Percentiles rank a stretch among this genome's conserved stretches.
phyloP scores from a whole-genome alignment of 129 eudicot genomes.

The Solidago caesia region DNA sequence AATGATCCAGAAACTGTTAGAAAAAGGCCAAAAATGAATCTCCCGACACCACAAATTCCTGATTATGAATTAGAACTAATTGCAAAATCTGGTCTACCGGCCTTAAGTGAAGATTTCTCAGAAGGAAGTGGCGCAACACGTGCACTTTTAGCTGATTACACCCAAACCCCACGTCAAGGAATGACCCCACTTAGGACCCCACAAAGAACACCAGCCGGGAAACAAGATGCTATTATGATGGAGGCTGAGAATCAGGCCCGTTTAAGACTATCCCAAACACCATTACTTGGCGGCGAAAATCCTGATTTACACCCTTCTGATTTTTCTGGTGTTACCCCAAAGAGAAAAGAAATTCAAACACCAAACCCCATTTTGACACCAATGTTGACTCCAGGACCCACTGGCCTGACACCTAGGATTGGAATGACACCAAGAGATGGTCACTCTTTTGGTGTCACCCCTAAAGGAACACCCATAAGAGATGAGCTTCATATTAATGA shows the following conservation, averaged over 20 bases:
- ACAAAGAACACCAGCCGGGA: conserved; percentile 93
- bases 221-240: conserved; percentile 97
- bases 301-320: conserved; percentile 96
- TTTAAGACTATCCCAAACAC: conserved; percentile 86
- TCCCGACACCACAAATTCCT: conserved; percentile 96
- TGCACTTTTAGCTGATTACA: conserved; percentile 81
- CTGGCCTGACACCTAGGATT: conserved; percentile 74
- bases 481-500: conserved; percentile 93
- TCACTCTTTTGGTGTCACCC: conserved; percentile 68
- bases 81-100: conserved; percentile 87
- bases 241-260: conserved; percentile 96
- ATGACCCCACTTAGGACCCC: conserved; percentile 91
- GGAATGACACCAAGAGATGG: conserved; percentile 94
- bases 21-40: conserved; percentile 86
- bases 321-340: conserved; percentile 97
- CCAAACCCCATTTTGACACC: conserved; percentile 66
- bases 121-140: conserved; percentile 96
- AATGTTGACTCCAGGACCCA: conserved; percentile 40
- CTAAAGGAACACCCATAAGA: conserved; percentile 92
- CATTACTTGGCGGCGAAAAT: conserved; percentile 93
- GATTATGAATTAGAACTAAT: conserved; percentile 93
- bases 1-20: conserved; percentile 93
- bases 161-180: conserved; percentile 88
- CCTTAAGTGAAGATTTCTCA: conserved; percentile 70
- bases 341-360: conserved; percentile 79